Conservation (phyloP, 2,329 filamentous ascomycete genomes). For the Aaosphaeria arxii region DNA sequence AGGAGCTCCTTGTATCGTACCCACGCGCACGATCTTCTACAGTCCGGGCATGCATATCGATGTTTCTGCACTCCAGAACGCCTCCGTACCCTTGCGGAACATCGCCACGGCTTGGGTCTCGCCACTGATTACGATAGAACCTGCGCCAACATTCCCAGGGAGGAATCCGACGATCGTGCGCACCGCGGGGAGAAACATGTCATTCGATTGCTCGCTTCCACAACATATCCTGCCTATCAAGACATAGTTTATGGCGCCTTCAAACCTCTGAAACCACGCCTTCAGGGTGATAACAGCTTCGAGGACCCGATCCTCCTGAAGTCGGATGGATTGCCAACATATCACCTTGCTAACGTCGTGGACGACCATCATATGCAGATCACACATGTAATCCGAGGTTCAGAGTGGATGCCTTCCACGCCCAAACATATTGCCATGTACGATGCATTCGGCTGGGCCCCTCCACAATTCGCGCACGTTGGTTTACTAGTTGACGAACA, state of each 20-base stretch:
- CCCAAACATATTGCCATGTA: slow-evolving; percentile 67
- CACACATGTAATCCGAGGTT: slow-evolving; percentile 89
- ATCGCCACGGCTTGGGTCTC: slow-evolving; percentile 58
- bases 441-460: slow-evolving; percentile 48
- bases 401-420: slow-evolving; percentile 96
- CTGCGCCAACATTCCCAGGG: slow-evolving; percentile 64
- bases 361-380: slow-evolving; percentile 96
- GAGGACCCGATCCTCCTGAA: slow-evolving; percentile 92
- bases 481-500: slow-evolving; percentile 47
- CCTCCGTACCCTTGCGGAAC: slow-evolving; percentile 63
- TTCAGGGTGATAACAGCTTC: slow-evolving; percentile 48
- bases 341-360: slow-evolving; percentile 95
- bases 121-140: slow-evolving; percentile 66
- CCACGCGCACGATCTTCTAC: slow-evolving; percentile 67
- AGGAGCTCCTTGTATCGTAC: slow-evolving; percentile 69
- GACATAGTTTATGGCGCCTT: slow-evolving; percentile 75
- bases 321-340: slow-evolving; percentile 87
- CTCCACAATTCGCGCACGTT: slow-evolving; percentile 49
- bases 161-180: slow-evolving; percentile 70
- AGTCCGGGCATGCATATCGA: slow-evolving; percentile 75
- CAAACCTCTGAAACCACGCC: slow-evolving; percentile 30
- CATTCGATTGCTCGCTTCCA: slow-evolving; percentile 68
- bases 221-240: slow-evolving; percentile 60
- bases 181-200: slow-evolving; percentile 68
- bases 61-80: slow-evolving; percentile 84